A percentile compares a stretch with the other conserved stretches of the same genome.
These are phyloP conservation scores for Sporisorium reilianum DNA, from an alignment of 1,284 basidiomycete species.

Conservation along the genomic window DNA sequence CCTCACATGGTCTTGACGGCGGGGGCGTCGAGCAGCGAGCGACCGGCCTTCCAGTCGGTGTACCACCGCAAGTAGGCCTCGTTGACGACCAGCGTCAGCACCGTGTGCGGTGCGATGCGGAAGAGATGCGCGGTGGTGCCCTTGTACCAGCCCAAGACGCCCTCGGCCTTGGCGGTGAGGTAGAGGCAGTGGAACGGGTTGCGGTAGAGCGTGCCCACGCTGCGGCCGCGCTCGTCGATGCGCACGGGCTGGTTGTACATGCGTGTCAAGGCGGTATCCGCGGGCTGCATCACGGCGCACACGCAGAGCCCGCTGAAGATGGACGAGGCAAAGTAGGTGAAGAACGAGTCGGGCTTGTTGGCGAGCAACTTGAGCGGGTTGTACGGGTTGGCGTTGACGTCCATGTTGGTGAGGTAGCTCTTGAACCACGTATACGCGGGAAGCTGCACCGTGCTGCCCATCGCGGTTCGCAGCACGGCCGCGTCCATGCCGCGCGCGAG, in stretches of 20 bases:
- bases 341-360: slow-evolving; percentile 76
- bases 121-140: slow-evolving; percentile 67
- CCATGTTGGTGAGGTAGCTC: slow-evolving; percentile 57
- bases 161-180: slow-evolving; percentile 93
- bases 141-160: slow-evolving; percentile 77
- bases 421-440: slow-evolving; percentile 90
- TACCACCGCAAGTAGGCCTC: slow-evolving; percentile 58
- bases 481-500: slow-evolving; percentile 91
- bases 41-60: slow-evolving; percentile 54
- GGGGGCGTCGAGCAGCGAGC: slow-evolving; percentile 46
- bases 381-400: slow-evolving; percentile 68
- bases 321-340: slow-evolving; percentile 89
- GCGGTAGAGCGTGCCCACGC: slow-evolving; percentile 56
- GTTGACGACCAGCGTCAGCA: slow-evolving; percentile 62
- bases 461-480: slow-evolving; percentile 90
- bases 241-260: slow-evolving; percentile 86
- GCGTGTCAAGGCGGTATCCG: slow-evolving; percentile 81
- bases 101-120: slow-evolving; percentile 67
- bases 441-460: slow-evolving; percentile 94
- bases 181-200: slow-evolving; percentile 95
- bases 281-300: slow-evolving; percentile 71
- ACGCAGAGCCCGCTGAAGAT: slow-evolving; percentile 91
- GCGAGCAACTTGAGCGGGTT: slow-evolving; percentile 59
- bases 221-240: slow-evolving; percentile 57
- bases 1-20: slow-evolving; percentile 27